phyloP scores from a whole-genome alignment of 2,329 filamentous ascomycete species.

The Aspergillus felis region DNA sequence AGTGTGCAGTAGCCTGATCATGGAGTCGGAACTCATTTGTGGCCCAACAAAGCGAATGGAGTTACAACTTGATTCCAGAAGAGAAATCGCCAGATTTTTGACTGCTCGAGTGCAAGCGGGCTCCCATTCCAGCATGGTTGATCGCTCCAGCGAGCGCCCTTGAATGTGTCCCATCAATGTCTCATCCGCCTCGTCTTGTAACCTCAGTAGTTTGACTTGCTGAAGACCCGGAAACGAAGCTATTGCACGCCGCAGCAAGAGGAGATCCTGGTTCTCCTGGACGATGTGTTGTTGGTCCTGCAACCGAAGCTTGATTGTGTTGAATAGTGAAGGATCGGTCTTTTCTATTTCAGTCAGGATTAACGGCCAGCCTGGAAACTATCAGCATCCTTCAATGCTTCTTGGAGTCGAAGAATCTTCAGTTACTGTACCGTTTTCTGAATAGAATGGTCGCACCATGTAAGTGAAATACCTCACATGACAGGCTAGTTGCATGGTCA shows the following conservation, averaged over 20 bases:
- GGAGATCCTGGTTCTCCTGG: slow-evolving; percentile 48
- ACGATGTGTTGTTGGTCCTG: slow-evolving; percentile 46
- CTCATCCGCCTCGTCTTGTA: slow-evolving; percentile 58
- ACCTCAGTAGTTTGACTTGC: slow-evolving; percentile 60
- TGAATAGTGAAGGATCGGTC: slow-evolving; percentile 19
- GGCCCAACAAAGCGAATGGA: slow-evolving; percentile 60
- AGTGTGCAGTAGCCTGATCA: slow-evolving; percentile 47
- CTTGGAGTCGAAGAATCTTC: slow-evolving; percentile 4
- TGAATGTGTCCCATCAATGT: slow-evolving; percentile 51
- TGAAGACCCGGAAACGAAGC: slow-evolving; percentile 58
- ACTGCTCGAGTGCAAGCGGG: slow-evolving; percentile 60
- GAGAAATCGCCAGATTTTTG: slow-evolving; percentile 54
- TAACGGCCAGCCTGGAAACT: slow-evolving; percentile 26
- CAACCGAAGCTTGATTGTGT: slow-evolving; percentile 29
- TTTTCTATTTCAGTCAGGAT: slow-evolving; percentile 19
- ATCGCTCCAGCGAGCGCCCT: slow-evolving; percentile 42
- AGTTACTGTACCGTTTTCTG: slow-evolving; percentile 34
- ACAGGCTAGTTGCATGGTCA: slow-evolving; percentile 35
- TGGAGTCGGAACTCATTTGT: slow-evolving; percentile 59
- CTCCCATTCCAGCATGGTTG: slow-evolving; percentile 57
- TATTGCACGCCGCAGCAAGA: slow-evolving; percentile 53
- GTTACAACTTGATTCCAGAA: slow-evolving; percentile 54
- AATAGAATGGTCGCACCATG: slow-evolving; percentile 39
- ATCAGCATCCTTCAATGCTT: slow-evolving; percentile 15
- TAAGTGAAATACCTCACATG: slow-evolving; percentile 38